Evolutionary conservation across 2,329 filamentous ascomycete species (phyloP).

Genomic region (Exophiala aquamarina): DNA sequence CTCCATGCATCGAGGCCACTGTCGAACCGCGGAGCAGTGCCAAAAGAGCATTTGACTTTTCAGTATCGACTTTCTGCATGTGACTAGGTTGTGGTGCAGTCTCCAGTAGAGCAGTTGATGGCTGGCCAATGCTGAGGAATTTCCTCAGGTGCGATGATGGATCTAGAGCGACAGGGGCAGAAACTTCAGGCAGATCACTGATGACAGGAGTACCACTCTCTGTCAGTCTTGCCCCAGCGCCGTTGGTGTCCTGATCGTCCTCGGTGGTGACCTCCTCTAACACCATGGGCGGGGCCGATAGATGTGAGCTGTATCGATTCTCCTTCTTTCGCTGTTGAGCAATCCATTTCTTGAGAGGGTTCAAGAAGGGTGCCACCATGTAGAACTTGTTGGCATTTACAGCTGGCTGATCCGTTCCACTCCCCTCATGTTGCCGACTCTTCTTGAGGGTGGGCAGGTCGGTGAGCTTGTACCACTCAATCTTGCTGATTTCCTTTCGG

Average conservation of each 20-base stretch:
- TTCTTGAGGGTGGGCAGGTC: constrained; percentile 82
- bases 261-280: constrained; percentile 23
- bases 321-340: constrained; percentile 73
- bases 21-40: constrained; percentile 52
- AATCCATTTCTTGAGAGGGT: constrained; percentile 86
- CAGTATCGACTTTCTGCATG: constrained; percentile 33
- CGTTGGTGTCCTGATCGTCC: constrained; percentile 23
- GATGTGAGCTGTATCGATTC: constrained; percentile 58
- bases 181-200: constrained; percentile 43
- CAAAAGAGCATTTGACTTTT: constrained; percentile 54
- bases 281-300: constrained; percentile 22
- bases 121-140: constrained; percentile 39
- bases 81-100: constrained; percentile 20
- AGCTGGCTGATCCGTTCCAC: constrained; percentile 50
- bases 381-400: constrained; percentile 85
- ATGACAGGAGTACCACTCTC: constrained; percentile 25
- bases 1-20: constrained; percentile 30
- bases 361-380: constrained; percentile 93
- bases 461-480: constrained; percentile 88
- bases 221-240: constrained; percentile 23
- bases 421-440: constrained; percentile 63
- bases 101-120: constrained; percentile 17
- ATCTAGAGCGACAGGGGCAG: constrained; percentile 36
- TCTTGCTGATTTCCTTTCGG: constrained; percentile 95
- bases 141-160: constrained; percentile 54